Evolutionary conservation across 495 filamentous ascomycete species (phyloP).

Genomic region (Daldinia loculata): DNA sequence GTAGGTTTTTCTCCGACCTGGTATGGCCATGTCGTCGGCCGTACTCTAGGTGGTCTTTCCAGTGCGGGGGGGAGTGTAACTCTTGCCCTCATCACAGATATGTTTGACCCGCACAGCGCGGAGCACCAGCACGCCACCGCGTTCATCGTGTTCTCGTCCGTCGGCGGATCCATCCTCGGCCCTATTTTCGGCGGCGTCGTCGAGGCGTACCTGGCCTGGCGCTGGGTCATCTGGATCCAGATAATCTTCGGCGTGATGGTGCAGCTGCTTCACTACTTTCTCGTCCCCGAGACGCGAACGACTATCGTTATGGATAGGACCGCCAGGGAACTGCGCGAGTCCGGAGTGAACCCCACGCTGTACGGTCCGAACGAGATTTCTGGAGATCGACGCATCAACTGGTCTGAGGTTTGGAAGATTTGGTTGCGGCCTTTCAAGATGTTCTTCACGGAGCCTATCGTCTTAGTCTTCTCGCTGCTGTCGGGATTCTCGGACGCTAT

Average conservation of each 20-base stretch:
- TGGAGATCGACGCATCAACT: slow-evolving; percentile 49
- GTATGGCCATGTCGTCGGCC: slow-evolving; percentile 63
- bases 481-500: slow-evolving; percentile 70
- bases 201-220: slow-evolving; percentile 44
- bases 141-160: slow-evolving; percentile 68
- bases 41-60: slow-evolving; percentile 65
- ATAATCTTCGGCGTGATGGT: slow-evolving; percentile 49
- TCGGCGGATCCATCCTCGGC: slow-evolving; percentile 55
- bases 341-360: slow-evolving; percentile 55
- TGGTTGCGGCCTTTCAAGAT: slow-evolving; percentile 70
- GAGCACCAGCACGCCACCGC: slow-evolving; percentile 64
- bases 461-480: slow-evolving; percentile 65
- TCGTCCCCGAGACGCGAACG: slow-evolving; percentile 58
- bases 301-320: slow-evolving; percentile 69
- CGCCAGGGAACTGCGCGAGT: slow-evolving; percentile 61
- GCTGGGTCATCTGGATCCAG: slow-evolving; percentile 49
- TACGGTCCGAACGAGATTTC: slow-evolving; percentile 70
- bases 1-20: slow-evolving; percentile 65
- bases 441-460: slow-evolving; percentile 69
- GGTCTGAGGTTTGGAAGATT: slow-evolving; percentile 62
- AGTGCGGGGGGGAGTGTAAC: slow-evolving; percentile 72
- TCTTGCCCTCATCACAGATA: slow-evolving; percentile 68
- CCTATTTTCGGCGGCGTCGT: slow-evolving; percentile 67
- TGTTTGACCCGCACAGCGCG: slow-evolving; percentile 68
- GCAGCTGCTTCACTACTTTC: slow-evolving; percentile 60